Base-by-base conservation (phyloP, 2,329 filamentous ascomycete genomes). In the Westerdykella aurantiaca region DNA sequence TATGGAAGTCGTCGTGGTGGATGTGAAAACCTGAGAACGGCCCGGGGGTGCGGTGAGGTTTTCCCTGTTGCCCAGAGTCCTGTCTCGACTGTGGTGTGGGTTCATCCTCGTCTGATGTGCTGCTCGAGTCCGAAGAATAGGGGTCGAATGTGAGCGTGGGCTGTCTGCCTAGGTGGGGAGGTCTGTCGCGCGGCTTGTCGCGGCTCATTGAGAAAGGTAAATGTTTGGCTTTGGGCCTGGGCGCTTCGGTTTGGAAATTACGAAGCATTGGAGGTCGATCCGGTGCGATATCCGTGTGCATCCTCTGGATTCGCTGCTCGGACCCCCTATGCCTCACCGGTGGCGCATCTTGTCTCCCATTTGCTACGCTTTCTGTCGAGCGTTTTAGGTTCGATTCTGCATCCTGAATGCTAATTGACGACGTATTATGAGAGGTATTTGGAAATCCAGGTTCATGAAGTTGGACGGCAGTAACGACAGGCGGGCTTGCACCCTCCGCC, bases 1-100 rank as follows among this genome's bases (percentile, higher is more conserved):
- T 85, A 16, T 71, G 73, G 64, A 82, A 85, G 39, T 83, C 70
- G 3, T 85, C 75, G 52, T 87, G 84, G 5, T 73, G 74, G 14
- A 87, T 71, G 33, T 71, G 71, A 61, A 87, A 83, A 2, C 72
- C 72, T 0, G 75, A 70, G 51, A 75, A 82, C 2, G 59, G 63
- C 0, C 50, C 50, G 0, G 48, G 39, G 23, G 44, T 49, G 4
- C 45, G 42, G 29, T 37, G n/a, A 22, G 34, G n/a, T 37, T 47
- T 29, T 45, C 22, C 29, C 23, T 41, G 5, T 13, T 21, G 38
- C 10, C 34, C 31, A 6, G 21, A 34, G 13, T 46, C n/a, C 17
- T 38, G 16, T 33, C 10, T 34, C 23, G 13, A 44, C 14, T 12
- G 25, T 21, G n/a, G 11, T 21, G 23, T 39, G 11, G 38, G 23